These are phyloP conservation scores for Russula ochroleuca DNA, from an alignment of 768 basidiomycete genomes.

Conservation along the genomic window DNA sequence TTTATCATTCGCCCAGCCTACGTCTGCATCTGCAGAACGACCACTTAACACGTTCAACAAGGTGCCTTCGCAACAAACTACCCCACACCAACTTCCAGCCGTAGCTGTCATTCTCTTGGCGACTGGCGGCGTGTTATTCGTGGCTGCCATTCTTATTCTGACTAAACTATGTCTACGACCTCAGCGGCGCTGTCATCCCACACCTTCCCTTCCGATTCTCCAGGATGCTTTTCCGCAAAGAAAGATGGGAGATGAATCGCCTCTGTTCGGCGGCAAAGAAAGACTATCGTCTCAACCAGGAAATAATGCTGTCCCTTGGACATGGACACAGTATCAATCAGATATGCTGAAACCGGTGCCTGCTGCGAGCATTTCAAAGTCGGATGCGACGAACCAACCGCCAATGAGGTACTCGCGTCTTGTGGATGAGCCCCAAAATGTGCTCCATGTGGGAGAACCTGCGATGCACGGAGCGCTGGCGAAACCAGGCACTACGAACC, in stretches of 20 bases:
- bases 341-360: conserved; percentile 23
- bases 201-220: conserved; percentile 71
- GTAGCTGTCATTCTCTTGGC: conserved; percentile 50
- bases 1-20: neutral
- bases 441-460: neutral
- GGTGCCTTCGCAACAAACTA: conserved; percentile 17
- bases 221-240: conserved; percentile 52
- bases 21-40: conserved; percentile 19
- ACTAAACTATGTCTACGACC: conserved; percentile 49
- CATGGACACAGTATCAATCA: conserved; percentile 38
- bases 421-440: neutral
- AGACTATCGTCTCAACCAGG: conserved; percentile 44
- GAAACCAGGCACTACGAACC: conserved; percentile 9
- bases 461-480: conserved; percentile 11
- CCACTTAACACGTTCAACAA: conserved; percentile 17
- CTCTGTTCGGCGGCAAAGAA: conserved; percentile 75
- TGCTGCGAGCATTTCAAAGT: neutral
- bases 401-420: conserved; percentile 18
- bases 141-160: conserved; percentile 47
- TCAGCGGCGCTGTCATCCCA: conserved; percentile 50
- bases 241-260: conserved; percentile 55
- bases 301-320: conserved; percentile 46
- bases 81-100: conserved; percentile 41
- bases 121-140: conserved; percentile 46
- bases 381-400: neutral